These are phyloP conservation scores for Cylindricascospora bacillispora DNA, from an alignment of 1,139 yeast species.

Conservation along the genomic window DNA sequence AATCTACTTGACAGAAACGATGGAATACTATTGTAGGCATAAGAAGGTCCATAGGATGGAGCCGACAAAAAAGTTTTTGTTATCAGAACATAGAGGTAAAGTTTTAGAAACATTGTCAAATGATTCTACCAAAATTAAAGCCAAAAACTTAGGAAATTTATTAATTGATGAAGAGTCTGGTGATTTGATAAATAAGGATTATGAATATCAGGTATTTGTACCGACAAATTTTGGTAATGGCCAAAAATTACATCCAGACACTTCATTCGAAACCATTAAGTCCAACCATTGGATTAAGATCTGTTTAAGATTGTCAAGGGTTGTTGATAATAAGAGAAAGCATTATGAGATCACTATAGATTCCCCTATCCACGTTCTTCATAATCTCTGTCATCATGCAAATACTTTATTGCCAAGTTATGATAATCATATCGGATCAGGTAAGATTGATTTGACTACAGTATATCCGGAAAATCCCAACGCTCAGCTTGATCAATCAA, in stretches of 20 bases:
- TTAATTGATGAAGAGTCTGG: constrained; percentile 27
- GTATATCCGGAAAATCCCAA: constrained; percentile 6
- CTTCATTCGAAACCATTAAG: constrained; percentile 66
- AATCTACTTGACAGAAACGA: constrained; percentile 72
- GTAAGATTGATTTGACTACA: constrained; percentile 5
- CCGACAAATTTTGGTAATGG: constrained; percentile 89
- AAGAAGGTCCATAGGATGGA: constrained; percentile 86
- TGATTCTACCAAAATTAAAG: constrained; percentile 25
- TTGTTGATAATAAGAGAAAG: constrained; percentile 52
- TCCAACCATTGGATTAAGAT: constrained; percentile 94
- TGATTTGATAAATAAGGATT: constrained; percentile 41
- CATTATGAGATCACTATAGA: constrained; percentile 90
- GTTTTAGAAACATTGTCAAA: constrained; percentile 22
- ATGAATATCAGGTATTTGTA: constrained; percentile 72
- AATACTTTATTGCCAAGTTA: constrained; percentile 43
- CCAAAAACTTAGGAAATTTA: constrained; percentile 31
- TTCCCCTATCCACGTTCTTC: constrained; percentile 68
- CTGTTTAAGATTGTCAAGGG: constrained; percentile 64
- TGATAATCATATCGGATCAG: constrained; percentile 17
- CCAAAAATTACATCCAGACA: constrained; percentile 41
- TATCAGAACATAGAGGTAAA: constrained; percentile 68
- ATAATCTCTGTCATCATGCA: constrained; percentile 59
- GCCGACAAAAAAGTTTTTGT: constrained; percentile 66
- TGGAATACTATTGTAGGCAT: constrained; percentile 78
- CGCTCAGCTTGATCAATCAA: constrained; percentile 1